Percentiles rank a stretch among this genome's conserved stretches.
These are phyloP conservation scores for Deinandra increscens DNA, from an alignment of 129 eudicot species.

Conservation along the genomic window DNA sequence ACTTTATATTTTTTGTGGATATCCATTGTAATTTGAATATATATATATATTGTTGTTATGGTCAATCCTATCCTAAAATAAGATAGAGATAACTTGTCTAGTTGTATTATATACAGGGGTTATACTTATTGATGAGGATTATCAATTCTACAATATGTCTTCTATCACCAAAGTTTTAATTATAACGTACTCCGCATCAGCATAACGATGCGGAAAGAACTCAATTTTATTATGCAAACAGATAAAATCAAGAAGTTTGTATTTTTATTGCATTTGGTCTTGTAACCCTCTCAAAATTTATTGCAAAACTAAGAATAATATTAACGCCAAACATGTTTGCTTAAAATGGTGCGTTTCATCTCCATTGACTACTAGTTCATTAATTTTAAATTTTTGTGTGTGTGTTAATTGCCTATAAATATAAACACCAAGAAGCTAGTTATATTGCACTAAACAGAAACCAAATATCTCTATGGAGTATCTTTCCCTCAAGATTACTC, in stretches of 20 bases:
- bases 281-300: background rate
- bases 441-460: background rate
- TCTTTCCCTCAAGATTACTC: constrained; percentile 2
- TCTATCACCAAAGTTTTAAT: no score
- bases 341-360: background rate
- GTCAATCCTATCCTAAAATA: no score
- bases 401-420: background rate
- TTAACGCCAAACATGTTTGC: background rate
- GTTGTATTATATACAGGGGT: no score
- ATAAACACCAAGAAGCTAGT: background rate
- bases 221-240: no score
- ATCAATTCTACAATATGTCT: no score
- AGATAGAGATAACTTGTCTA: no score
- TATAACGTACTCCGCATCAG: no score
- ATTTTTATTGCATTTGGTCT: background rate
- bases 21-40: no score
- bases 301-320: background rate
- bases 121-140: no score
- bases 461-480: background rate
- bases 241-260: background rate
- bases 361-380: background rate
- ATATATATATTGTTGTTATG: no score
- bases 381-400: background rate
- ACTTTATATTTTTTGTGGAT: no score
- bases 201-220: no score